phyloP scores from a whole-genome alignment of 257 asterid genomes.

The Salvia rosmarinus region DNA sequence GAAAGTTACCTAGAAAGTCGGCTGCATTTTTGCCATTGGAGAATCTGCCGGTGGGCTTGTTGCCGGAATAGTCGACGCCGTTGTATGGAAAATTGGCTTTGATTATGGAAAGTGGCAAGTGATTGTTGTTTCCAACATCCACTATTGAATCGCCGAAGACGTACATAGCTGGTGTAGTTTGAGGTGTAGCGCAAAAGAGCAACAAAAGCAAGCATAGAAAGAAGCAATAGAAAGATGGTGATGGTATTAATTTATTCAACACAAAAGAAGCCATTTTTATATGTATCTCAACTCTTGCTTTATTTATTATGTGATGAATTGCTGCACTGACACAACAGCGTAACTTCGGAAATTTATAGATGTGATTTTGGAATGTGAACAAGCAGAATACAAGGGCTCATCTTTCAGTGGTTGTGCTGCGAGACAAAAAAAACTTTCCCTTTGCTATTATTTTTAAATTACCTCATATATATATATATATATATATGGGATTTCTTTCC shows the following conservation, averaged over 20 bases:
- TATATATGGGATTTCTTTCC: neutral
- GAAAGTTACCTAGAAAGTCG: conserved; percentile 60
- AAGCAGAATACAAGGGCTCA: too few relatives aligned
- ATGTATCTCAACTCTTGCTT: neutral
- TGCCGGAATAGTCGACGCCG: conserved; percentile 62
- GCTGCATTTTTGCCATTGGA: conserved; percentile 84
- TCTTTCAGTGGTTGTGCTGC: too few relatives aligned
- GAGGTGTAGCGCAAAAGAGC: too few relatives aligned
- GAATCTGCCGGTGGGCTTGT: conserved; percentile 78
- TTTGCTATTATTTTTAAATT: too few relatives aligned
- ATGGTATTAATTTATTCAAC: neutral
- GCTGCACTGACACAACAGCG: too few relatives aligned
- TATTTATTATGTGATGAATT: neutral
- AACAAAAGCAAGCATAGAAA: neutral
- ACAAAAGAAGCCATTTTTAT: conserved; percentile 4
- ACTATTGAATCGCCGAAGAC: conserved; percentile 81
- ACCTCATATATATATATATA: too few relatives aligned
- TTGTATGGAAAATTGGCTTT: conserved; percentile 70
- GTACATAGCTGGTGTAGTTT: conserved; percentile 51
- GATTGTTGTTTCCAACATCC: conserved; percentile 80
- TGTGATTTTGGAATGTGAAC: conserved; percentile 44
- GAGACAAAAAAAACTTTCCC: too few relatives aligned
- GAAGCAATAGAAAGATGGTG: neutral
- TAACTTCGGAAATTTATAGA: conserved; percentile 35
- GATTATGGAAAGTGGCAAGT: conserved; percentile 49